Evolutionary conservation across 2,329 filamentous ascomycete species (phyloP), one percentile per base, ranked within the genome.

Genomic region (Neobulgaria alba): DNA sequence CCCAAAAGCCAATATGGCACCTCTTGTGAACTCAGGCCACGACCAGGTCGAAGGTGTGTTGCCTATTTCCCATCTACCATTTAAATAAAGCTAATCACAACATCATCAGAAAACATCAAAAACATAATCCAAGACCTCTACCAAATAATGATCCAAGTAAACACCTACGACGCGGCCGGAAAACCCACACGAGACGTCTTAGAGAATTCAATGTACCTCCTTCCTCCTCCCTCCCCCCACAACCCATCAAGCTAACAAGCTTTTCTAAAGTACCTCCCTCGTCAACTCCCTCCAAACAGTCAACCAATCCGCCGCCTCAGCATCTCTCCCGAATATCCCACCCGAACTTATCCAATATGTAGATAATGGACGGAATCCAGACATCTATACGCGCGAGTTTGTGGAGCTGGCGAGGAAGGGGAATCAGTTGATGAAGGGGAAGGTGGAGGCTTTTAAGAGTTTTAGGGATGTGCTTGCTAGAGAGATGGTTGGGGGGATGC

Each of bases 361-460:
- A 53, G 79, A 84, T 60, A 75, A 77, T 57, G 79, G 79, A 33
- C 77, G 79, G 37, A 84, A 84, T 65, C 79, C 79, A 2, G 79
- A 84, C 62, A 83, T 84, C 52, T 84, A 84, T 67, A 84, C 79
- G 40, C 70, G 79, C 55, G 79, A 84, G 65, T 83, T 84, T 54
- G 78, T 83, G 55, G 79, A 84, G 71, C 67, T 79, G 38, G 77
- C 79, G 17, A 66, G 78, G 40, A 67, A 77, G 34, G 68, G 72
- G 30, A 84, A 84, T 64, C 79, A 83, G 67, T 64, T 79, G 46
- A 71, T 80, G 65, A 69, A 72, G 52, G 79, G 79, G 41, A 83
- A 82, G 66, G 67, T 71, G 61, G 59, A 63, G 53, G 79, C 78
- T 26, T 84, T 82, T 56, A 67, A 59, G 9, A 53, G 61, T 20